Conservation (phyloP, 306 rosid genomes). For the Fragaria vesca region DNA sequence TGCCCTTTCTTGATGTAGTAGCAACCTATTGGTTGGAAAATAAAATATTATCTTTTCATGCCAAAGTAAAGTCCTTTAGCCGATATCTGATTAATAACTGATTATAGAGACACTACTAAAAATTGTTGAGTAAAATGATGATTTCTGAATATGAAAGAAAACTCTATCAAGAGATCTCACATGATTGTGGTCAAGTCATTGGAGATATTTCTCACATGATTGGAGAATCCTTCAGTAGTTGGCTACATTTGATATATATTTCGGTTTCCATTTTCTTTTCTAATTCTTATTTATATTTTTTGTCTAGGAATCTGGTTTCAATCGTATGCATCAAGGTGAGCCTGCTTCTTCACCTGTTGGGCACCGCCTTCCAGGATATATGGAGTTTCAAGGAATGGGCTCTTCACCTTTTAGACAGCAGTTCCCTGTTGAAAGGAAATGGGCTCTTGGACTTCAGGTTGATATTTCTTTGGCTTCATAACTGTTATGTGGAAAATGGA, state of each 20-base stretch:
- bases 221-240: background rate
- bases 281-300: background rate
- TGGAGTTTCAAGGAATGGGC: slow-evolving; percentile 66
- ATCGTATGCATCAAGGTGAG: slow-evolving; percentile 49
- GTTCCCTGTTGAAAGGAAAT: slow-evolving; percentile 76
- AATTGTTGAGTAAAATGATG: background rate
- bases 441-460: slow-evolving; percentile 99
- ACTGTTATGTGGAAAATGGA: background rate
- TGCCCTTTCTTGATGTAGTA: background rate
- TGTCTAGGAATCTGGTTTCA: slow-evolving; percentile 62
- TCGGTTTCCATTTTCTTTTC: background rate
- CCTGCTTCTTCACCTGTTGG: slow-evolving; percentile 60
- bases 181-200: background rate
- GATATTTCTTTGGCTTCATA: slow-evolving; percentile 6
- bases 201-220: background rate
- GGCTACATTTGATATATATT: slow-evolving; percentile 5
- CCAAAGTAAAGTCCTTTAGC: background rate
- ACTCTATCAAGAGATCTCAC: background rate
- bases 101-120: background rate
- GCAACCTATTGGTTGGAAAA: background rate
- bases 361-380: slow-evolving; percentile 64
- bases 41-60: slow-evolving; percentile 4
- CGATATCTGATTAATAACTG: background rate
- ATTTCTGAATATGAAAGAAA: background rate
- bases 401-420: slow-evolving; percentile 43